These are phyloP conservation scores for Amborella trichopoda DNA, from an alignment of 164 flowering plant genomes.

Conservation along the genomic window DNA sequence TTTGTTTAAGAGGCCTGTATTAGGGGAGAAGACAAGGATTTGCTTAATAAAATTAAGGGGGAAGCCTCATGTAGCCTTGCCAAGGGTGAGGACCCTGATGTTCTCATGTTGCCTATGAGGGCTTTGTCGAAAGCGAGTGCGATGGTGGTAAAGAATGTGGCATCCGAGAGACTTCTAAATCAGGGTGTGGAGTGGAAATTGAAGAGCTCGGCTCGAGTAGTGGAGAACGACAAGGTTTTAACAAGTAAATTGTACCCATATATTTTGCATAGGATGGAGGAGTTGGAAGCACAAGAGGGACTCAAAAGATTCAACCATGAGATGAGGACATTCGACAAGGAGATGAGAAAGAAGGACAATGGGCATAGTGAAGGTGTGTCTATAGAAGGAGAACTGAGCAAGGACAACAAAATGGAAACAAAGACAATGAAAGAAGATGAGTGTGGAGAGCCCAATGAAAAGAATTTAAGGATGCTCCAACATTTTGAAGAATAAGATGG, in stretches of 20 bases:
- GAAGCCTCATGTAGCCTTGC: conserved; percentile 73
- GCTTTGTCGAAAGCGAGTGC: conserved; percentile 80
- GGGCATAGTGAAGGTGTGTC: too few species aligned
- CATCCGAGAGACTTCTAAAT: conserved; percentile 71
- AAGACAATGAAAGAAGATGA: conserved; percentile 44
- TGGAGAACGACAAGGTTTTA: too few species aligned
- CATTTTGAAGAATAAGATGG: conserved; percentile 38
- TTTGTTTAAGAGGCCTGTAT: conserved; percentile 72
- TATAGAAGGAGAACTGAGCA: conserved; percentile 41
- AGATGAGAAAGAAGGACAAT: too few species aligned
- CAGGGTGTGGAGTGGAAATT: conserved; percentile 81
- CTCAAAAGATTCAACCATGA: too few species aligned
- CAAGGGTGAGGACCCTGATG: conserved; percentile 62
- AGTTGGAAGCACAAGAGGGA: conserved; percentile 69
- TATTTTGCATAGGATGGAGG: conserved; percentile 60
- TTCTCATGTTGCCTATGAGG: conserved; percentile 72
- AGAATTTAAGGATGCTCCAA: conserved; percentile 31
- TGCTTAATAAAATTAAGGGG: conserved; percentile 67
- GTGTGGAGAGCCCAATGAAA: conserved; percentile 56
- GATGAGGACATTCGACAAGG: too few species aligned
- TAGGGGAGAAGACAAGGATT: conserved; percentile 63
- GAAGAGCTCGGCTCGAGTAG: too few species aligned
- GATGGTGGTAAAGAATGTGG: conserved; percentile 71
- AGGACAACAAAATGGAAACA: conserved; percentile 49
- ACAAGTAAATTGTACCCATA: conserved; percentile 79